Base-by-base conservation (phyloP, 257 asterid species). In the Cordia subcordata region DNA sequence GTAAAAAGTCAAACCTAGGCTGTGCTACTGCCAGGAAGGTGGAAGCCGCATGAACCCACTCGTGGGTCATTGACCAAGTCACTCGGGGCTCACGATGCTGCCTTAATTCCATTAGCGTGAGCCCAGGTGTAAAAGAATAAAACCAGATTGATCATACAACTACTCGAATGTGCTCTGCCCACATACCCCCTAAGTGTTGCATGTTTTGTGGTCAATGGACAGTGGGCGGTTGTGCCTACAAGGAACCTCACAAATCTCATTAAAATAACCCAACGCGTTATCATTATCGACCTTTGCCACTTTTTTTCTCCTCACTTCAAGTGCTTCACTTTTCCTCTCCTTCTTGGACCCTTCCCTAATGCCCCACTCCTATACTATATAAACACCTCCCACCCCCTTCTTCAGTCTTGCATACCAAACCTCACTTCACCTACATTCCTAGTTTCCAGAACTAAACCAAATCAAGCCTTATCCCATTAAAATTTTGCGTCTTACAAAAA, bases 261-360 rank as follows among this genome's bases (percentile, higher is more conserved):
- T 57, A 16, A 37, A 57, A 16, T 57, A 33, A 10, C 61, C n/a
- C n/a, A 57, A 57, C 49, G 33, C 61, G 61, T 57, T 38, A 33
- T 42, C 61, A 42, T 57, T 38, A 33, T 42, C 61, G 10, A 42
- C 15, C 8, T 42, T 42, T 11, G 8, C 47, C 12, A 42, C 47
- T 51, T 51, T 46, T 51, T 10, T 51, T 51, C n/a, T n/a, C 23
- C 13, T 13, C 17, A 46, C 51, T 51, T 51, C 32, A 21, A 21
- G 10, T 51, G 10, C 4, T 9, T 51, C 23, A 51, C 12, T 51
- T n/a, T 51, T 51, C 14, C 23, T 21, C 55, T 11, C 22, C 22
- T n/a, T 51, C 22, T 51, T 1, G n/a, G 47, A 56, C n/a, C 11
- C 9, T 38, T 33, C 16, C 15, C 61, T 45, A 5, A 1, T 57